These are phyloP conservation scores for Pseudogymnoascus sp. DNA, from an alignment of 2,329 filamentous ascomycete genomes.

Conservation along the genomic window DNA sequence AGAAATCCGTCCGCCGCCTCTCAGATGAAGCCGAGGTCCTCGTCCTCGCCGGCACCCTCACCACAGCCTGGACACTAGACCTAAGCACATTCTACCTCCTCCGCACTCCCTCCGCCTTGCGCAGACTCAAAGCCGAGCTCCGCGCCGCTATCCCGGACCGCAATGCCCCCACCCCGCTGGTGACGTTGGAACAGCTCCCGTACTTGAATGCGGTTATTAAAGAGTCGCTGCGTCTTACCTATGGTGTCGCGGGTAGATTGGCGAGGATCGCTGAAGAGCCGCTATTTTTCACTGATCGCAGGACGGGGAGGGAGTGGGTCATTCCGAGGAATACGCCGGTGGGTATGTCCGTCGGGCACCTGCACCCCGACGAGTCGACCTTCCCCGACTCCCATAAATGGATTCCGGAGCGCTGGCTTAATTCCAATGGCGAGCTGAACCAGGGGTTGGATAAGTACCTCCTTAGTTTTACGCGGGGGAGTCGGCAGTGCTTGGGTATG, in stretches of 20 bases:
- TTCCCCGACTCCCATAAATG: slow-evolving; percentile 35
- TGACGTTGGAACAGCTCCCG: slow-evolving; percentile 23
- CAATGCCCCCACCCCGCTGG: slow-evolving; percentile 11
- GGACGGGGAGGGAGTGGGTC: slow-evolving; percentile 13
- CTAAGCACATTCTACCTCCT: slow-evolving; percentile 33
- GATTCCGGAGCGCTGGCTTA: slow-evolving; percentile 36
- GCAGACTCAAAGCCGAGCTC: slow-evolving; percentile 32
- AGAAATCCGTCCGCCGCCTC: not conserved
- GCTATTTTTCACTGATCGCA: slow-evolving; percentile 16
- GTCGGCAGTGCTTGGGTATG: slow-evolving; percentile 36
- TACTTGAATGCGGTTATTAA: slow-evolving; percentile 30
- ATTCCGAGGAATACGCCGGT: slow-evolving; percentile 31
- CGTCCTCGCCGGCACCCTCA: slow-evolving; percentile 33
- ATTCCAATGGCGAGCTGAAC: slow-evolving; percentile 19
- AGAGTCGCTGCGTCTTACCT: slow-evolving; percentile 30
- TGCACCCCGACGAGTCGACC: slow-evolving; percentile 35
- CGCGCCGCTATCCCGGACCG: slow-evolving; percentile 16
- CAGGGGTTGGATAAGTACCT: slow-evolving; percentile 33
- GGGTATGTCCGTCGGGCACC: slow-evolving; percentile 33
- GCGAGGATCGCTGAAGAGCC: slow-evolving; percentile 22
- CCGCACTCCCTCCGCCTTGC: slow-evolving; percentile 26
- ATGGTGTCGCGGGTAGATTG: slow-evolving; percentile 28
- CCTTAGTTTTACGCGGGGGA: slow-evolving; percentile 37
- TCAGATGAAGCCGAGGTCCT: slow-evolving; percentile 16
- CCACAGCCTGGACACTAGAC: slow-evolving; percentile 31